A percentile compares a stretch with the other conserved stretches of the same genome.
phyloP scores from a whole-genome alignment of 108 stramenopile genomes.

The Aureococcus anophagefferens region DNA sequence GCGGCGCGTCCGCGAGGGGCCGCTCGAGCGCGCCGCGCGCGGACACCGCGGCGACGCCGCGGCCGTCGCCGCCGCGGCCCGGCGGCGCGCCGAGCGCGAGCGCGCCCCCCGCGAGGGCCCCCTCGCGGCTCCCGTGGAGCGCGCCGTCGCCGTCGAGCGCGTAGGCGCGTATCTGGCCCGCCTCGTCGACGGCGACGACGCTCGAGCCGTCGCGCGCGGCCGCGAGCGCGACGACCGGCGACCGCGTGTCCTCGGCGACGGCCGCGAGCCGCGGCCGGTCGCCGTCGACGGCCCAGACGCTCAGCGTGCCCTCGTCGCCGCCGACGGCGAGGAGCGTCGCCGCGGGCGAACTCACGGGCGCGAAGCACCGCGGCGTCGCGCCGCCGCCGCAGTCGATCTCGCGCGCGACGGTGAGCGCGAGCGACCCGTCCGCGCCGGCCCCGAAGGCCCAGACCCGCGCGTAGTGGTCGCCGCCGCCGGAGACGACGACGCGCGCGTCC shows the following conservation, averaged over 20 bases:
- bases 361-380: not conserved
- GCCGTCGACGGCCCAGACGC: not conserved
- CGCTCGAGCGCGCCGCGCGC: too few species aligned
- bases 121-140: too few species aligned
- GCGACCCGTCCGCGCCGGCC: not conserved
- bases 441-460: not conserved
- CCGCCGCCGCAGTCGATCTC: not conserved
- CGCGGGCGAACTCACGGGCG: too few species aligned
- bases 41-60: too few species aligned
- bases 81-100: too few species aligned
- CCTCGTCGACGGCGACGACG: not conserved
- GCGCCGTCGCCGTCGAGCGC: not conserved
- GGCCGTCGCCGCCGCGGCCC: too few species aligned
- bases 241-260: not conserved
- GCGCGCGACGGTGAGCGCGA: not conserved
- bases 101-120: too few species aligned
- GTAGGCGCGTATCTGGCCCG: not conserved
- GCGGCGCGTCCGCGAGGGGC: too few species aligned
- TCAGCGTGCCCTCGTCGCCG: not conserved
- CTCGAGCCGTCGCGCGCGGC: not conserved
- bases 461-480: too few species aligned
- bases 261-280: not conserved
- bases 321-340: not conserved
- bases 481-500: not conserved
- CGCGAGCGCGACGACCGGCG: not conserved